Base-by-base conservation (phyloP, 768 basidiomycete genomes). In the Trametes maxima region DNA sequence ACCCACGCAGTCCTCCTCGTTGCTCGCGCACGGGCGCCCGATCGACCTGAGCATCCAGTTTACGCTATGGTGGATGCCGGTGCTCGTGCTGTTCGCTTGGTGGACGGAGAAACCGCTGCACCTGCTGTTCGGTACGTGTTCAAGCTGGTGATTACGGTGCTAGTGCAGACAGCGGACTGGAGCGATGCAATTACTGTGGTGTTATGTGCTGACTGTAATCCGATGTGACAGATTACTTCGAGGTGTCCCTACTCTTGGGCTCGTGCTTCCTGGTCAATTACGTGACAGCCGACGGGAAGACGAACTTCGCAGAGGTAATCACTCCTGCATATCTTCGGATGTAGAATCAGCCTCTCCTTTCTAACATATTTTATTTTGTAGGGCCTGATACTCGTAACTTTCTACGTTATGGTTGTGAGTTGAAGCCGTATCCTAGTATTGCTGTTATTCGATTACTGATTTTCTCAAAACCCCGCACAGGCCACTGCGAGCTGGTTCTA, bases 31-130 rank as follows among this genome's bases (percentile, higher is more conserved):
- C 67, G 87, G 79, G 2, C 80, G 85, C 19, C 84, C 87, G 3
- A 90, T 92, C 60, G 89, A 92, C 69, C 77, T 90, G 42, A 86
- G 85, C 66, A 89, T 90, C 54, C 89, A 92, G 65, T 90, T 90
- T 70, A 79, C 79, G 17, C 76, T 90, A 14, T 89, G 89, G 71
- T 92, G 89, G 89, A 86, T 86, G 81, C 89, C 89, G 0, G 78
- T 89, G 64, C 69, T 90, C 35, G 81, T 87, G 2, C 68, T 92
- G 28, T 74, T 90, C 24, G 85, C 81, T 0, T 92, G 89, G 89
- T 85, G 84, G 81, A 76, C 76, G 3, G 67, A 73, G 45, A 85
- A 78, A 66, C 88, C 89, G 0, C 72, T 90, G 70, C 75, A 77
- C 11, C 71, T 90, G 22, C 76, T 91, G 33, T 92, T 92, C 65